Evolutionary conservation across 352 stramenopile genomes (phyloP), one percentile per base, ranked within the genome.

Genomic region (Globisporangium okanoganense): DNA sequence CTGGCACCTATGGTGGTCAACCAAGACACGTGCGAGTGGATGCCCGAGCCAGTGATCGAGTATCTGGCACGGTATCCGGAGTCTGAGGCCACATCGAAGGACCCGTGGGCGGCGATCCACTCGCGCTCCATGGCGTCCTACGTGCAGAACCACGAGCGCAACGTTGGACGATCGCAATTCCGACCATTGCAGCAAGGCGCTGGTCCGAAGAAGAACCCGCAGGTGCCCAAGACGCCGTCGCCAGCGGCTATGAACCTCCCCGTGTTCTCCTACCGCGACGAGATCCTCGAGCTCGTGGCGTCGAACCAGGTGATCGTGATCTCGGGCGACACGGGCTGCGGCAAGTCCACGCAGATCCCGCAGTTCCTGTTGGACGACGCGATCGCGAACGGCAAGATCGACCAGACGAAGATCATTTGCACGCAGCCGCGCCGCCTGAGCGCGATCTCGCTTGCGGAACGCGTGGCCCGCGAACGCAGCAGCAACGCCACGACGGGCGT

Each of bases 311-410:
- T 98, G 3, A 79, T 98, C n/a, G 78, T 98, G 29, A 76, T 98
- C 27, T 95, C 88, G 9, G 95, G 92, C 24, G 90, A 98, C 65
- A 99, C 96, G 3, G 96, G 96, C 7, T 99, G 95, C 62, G 95
- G 96, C 31, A 97, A 97, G 56, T 95, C 87, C 12, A 97, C 90
- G 14, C 90, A 97, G 71, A 95, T 98, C 44, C 93, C 93, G 10
- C 92, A 98, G 68, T 98, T 97, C 57, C 45, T 98, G 22, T 71
- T 98, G 7, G 91, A 98, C 56, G 72, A 86, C 35, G 84, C 87
- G 9, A 80, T 92, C 47, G 73, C 84, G 8, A 82, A 66, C 45
- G 81, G 76, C 33, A 90, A 82, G 49, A 90, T 64, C 24, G 51
- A 73, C 13, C 63, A 78, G 31, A 85, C 75, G 38, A 76, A 81